Conservation (phyloP, 2,329 filamentous ascomycete species). For the Macrophomina pseudophaseolina region DNA sequence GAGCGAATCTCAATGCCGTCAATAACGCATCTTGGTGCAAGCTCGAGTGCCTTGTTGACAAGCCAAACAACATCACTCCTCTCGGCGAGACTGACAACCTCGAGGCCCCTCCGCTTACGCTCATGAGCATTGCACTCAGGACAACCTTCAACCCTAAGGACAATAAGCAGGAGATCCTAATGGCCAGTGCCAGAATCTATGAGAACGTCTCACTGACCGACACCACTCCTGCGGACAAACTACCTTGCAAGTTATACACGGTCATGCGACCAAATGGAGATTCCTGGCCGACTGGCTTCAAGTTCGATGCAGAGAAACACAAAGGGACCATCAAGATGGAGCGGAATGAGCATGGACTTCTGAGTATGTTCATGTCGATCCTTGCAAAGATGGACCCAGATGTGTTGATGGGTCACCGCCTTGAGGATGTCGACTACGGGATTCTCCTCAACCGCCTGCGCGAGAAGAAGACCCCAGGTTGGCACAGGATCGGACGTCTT, state of each 20-base stretch:
- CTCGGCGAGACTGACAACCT: conserved; percentile 79
- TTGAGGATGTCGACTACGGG: conserved; percentile 97
- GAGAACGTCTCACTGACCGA: conserved; percentile 87
- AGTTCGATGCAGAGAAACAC: conserved; percentile 74
- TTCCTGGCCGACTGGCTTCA: conserved; percentile 85
- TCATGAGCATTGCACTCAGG: conserved; percentile 94
- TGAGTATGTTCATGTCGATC: conserved; percentile 88
- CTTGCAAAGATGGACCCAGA: conserved; percentile 89
- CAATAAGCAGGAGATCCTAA: conserved; percentile 95
- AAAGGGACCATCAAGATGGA: conserved; percentile 79
- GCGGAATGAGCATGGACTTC: conserved; percentile 81
- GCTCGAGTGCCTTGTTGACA: conserved; percentile 81
- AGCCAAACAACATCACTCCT: conserved; percentile 75
- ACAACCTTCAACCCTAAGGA: conserved; percentile 88
- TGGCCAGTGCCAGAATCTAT: conserved; percentile 90
- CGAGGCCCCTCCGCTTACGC: conserved; percentile 82
- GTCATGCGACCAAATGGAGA: conserved; percentile 80
- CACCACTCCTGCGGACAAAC: conserved; percentile 83
- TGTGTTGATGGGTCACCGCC: conserved; percentile 88
- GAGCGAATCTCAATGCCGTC: conserved; percentile 80
- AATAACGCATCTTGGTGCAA: conserved; percentile 98
- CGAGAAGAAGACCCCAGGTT: conserved; percentile 89
- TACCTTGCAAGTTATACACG: conserved; percentile 90
- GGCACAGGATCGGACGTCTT: conserved; percentile 90
- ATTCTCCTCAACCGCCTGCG: conserved; percentile 84